These are phyloP conservation scores for Fomitopsis palustris DNA, from an alignment of 1,284 basidiomycete species.

Conservation along the genomic window DNA sequence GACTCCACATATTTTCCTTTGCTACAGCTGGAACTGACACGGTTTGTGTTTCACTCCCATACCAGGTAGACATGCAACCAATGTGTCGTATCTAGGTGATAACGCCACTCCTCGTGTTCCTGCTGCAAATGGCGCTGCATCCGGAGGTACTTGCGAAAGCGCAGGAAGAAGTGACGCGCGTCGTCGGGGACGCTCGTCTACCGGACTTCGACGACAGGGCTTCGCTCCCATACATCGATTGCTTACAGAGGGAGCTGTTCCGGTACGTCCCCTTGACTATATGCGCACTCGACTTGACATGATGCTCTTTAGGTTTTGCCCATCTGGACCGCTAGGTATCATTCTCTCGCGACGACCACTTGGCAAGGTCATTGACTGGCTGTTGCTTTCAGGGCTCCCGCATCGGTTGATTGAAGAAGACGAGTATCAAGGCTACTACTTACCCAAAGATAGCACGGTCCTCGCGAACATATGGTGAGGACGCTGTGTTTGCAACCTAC, in stretches of 20 bases:
- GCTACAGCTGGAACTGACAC: constrained; percentile 23
- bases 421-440: constrained; percentile 17
- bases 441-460: constrained; percentile 20
- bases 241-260: constrained; percentile 31
- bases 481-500: neutral
- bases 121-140: constrained; percentile 47
- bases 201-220: constrained; percentile 44
- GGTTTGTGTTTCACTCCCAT: constrained; percentile 5
- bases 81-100: neutral
- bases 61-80: neutral
- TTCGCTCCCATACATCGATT: constrained; percentile 38
- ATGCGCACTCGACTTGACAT: neutral
- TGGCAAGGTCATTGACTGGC: neutral
- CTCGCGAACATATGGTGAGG: constrained; percentile 18
- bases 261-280: constrained; percentile 10
- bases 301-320: neutral
- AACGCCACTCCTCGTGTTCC: constrained; percentile 23
- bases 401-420: constrained; percentile 17
- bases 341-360: neutral
- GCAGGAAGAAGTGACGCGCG: constrained; percentile 27
- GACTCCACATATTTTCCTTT: neutral
- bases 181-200: constrained; percentile 42
- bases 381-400: constrained; percentile 11
- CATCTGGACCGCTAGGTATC: neutral
- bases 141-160: constrained; percentile 47